Evolutionary conservation across 2,329 filamentous ascomycete species (phyloP).

Genomic region (Pestalotiopsis sp.): DNA sequence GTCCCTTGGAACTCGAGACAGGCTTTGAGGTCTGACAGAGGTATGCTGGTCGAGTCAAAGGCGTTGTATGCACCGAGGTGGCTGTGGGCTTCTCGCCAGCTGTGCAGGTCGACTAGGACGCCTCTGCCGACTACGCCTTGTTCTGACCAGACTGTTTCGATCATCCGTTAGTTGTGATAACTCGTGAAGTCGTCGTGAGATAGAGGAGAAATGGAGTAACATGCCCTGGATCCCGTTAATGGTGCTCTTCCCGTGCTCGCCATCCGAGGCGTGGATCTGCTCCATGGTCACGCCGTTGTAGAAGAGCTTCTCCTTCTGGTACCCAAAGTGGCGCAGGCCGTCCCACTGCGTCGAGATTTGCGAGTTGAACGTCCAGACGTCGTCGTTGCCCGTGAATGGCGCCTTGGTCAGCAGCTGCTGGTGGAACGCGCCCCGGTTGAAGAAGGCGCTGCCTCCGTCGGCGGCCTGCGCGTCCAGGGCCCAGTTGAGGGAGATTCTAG

Average conservation of each 20-base stretch:
- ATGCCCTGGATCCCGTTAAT: constrained; percentile 44
- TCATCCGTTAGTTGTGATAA: not conserved
- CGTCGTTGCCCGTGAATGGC: constrained; percentile 60
- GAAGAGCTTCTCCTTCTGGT: constrained; percentile 44
- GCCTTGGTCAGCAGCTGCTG: constrained; percentile 54
- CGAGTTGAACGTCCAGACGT: constrained; percentile 61
- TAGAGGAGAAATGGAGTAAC: not conserved
- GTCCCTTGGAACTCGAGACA: constrained; percentile 49
- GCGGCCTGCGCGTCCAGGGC: constrained; percentile 54
- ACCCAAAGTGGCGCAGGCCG: constrained; percentile 54
- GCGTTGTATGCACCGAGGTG: constrained; percentile 31
- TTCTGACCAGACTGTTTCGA: constrained; percentile 48
- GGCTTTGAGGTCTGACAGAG: constrained; percentile 40
- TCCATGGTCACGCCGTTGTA: constrained; percentile 41
- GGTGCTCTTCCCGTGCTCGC: constrained; percentile 29
- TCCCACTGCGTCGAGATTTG: constrained; percentile 63
- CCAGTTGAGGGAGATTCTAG: constrained; percentile 62
- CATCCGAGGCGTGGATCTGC: constrained; percentile 38
- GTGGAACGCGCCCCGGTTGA: constrained; percentile 57
- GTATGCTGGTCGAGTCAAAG: constrained; percentile 38
- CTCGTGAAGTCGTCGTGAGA: not conserved
- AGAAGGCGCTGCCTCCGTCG: constrained; percentile 48
- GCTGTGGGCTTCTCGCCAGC: constrained; percentile 44
- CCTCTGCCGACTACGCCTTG: constrained; percentile 59
- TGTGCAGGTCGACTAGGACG: constrained; percentile 55